These are phyloP conservation scores for Candida ascalaphidarum DNA, from an alignment of 805 yeast genomes.

Conservation along the genomic window DNA sequence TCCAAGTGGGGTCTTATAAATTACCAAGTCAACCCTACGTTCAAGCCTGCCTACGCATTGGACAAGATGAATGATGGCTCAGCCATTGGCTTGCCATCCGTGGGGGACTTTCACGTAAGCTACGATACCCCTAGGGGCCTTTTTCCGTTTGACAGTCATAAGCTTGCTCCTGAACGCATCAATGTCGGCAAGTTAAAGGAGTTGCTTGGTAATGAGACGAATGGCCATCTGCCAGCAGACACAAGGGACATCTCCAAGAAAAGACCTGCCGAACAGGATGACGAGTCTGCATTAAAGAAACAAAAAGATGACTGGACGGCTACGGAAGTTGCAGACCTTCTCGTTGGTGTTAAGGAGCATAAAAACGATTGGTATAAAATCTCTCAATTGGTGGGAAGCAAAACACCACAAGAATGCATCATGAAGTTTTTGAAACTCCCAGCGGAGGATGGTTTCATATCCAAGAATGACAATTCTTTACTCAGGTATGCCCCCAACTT, in stretches of 20 bases:
- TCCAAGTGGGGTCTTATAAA: slow-evolving; percentile 91
- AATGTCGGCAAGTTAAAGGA: slow-evolving; percentile 29
- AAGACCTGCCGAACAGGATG: not conserved
- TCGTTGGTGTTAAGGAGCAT: slow-evolving; percentile 53
- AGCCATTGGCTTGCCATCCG: slow-evolving; percentile 51
- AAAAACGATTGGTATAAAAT: slow-evolving; percentile 77
- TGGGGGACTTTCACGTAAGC: slow-evolving; percentile 69
- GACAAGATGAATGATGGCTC: slow-evolving; percentile 39
- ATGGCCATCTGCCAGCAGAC: too few species aligned
- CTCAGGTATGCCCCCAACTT: slow-evolving; percentile 75
- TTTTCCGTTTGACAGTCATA: slow-evolving; percentile 83
- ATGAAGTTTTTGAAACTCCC: slow-evolving; percentile 73
- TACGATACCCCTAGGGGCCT: slow-evolving; percentile 88
- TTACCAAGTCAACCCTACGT: slow-evolving; percentile 80
- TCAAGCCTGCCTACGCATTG: slow-evolving; percentile 54
- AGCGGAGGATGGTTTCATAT: slow-evolving; percentile 64
- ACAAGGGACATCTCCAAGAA: too few species aligned
- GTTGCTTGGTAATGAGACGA: slow-evolving; percentile 7
- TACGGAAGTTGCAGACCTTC: slow-evolving; percentile 49
- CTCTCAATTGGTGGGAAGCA: slow-evolving; percentile 55
- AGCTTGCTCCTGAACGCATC: slow-evolving; percentile 47
- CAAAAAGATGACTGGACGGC: slow-evolving; percentile 50
- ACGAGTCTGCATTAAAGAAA: slow-evolving; percentile 10
- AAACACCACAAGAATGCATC: slow-evolving; percentile 72
- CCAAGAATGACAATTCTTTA: slow-evolving; percentile 49